Conservation (phyloP, 768 basidiomycete species). For the Calocybe cyanea region DNA sequence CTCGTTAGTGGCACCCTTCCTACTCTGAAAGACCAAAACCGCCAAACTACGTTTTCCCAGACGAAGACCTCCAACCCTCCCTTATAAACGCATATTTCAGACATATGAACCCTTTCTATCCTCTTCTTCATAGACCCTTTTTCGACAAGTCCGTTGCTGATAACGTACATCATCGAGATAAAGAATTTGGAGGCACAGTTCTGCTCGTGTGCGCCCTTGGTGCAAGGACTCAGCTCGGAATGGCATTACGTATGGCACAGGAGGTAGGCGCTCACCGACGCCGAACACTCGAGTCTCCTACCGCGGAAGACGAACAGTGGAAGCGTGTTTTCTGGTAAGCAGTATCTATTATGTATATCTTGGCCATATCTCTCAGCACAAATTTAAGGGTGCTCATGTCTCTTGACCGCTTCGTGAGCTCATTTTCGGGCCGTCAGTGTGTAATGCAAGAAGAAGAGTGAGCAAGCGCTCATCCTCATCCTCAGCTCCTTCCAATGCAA, state of each 20-base stretch:
- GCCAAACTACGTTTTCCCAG: constrained; percentile 42
- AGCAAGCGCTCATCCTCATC: no score
- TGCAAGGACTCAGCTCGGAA: constrained; percentile 57
- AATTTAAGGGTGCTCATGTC: constrained; percentile 44
- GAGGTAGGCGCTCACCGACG: constrained; percentile 71
- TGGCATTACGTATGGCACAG: constrained; percentile 68
- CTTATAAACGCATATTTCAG: constrained; percentile 70
- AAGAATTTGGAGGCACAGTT: constrained; percentile 47
- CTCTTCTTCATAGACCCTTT: constrained; percentile 70
- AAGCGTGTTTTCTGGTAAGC: constrained; percentile 62
- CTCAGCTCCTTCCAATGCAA: neutral
- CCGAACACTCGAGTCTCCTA: constrained; percentile 27
- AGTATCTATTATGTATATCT: neutral
- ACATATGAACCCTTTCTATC: constrained; percentile 48
- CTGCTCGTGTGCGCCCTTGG: constrained; percentile 68
- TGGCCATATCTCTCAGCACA: neutral
- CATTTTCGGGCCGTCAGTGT: constrained; percentile 63
- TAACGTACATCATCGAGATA: constrained; percentile 47
- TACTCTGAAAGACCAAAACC: constrained; percentile 20
- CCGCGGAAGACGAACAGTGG: constrained; percentile 67
- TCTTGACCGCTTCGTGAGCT: constrained; percentile 44
- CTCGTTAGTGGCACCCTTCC: constrained; percentile 29
- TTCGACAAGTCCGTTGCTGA: constrained; percentile 52
- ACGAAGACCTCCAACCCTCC: constrained; percentile 43
- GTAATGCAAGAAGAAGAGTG: constrained; percentile 75